Conservation (phyloP, 1,284 basidiomycete genomes). For the Fistulinella cinereoalba region DNA sequence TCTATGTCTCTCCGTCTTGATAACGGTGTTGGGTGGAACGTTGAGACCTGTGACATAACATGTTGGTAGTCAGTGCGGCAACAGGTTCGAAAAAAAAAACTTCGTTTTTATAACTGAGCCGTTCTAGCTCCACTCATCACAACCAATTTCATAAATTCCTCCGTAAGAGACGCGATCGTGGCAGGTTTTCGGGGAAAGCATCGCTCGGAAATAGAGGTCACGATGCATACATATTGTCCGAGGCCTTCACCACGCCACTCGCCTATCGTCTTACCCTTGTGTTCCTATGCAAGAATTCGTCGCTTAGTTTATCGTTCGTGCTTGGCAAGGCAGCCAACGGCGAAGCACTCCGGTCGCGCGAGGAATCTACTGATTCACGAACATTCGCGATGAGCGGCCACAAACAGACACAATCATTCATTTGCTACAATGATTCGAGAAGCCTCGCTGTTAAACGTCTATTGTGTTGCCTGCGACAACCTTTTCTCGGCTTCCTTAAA, state of each 20-base stretch:
- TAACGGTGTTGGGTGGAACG: too few species aligned
- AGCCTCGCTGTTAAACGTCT: slow-evolving; percentile 4
- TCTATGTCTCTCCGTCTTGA: too few species aligned
- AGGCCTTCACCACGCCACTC: too few species aligned
- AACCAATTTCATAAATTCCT: background rate
- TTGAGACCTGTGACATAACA: background rate
- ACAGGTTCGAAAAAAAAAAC: background rate
- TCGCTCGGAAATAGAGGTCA: background rate
- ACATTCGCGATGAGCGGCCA: background rate
- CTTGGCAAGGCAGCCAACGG: too few species aligned
- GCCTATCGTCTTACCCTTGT: too few species aligned
- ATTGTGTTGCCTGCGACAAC: slow-evolving; percentile 50
- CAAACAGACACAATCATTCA: slow-evolving; percentile 3
- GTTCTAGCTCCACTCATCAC: background rate
- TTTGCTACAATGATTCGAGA: slow-evolving; percentile 9
- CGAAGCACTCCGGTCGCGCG: too few species aligned
- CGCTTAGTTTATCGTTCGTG: background rate
- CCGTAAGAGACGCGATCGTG: background rate
- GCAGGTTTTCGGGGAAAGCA: background rate
- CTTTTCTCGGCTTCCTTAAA: slow-evolving; percentile 77
- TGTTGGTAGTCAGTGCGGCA: slow-evolving; percentile 3
- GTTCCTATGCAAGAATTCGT: too few species aligned
- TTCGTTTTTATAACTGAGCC: background rate
- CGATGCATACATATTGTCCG: too few species aligned
- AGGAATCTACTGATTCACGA: too few species aligned